Conservation (phyloP, 805 yeast species). For the Yarrowia sp. region DNA sequence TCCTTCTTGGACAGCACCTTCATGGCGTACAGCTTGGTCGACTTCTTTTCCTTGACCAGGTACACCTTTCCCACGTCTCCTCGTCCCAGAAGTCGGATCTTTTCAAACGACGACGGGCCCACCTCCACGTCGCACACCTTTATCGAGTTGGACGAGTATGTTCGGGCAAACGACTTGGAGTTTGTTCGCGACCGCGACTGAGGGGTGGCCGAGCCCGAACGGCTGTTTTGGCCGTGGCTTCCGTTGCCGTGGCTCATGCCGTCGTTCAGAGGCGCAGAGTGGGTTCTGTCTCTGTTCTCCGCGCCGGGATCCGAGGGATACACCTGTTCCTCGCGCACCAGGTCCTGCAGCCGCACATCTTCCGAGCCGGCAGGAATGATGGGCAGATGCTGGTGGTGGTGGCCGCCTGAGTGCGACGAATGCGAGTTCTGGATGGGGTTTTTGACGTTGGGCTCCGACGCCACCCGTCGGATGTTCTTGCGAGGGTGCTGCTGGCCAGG, state of each 20-base stretch:
- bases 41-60: slow-evolving; percentile 79
- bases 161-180: slow-evolving; percentile 60
- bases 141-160: slow-evolving; percentile 76
- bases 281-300: not conserved
- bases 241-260: not conserved
- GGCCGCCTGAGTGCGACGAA: slow-evolving; percentile 4
- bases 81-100: slow-evolving; percentile 86
- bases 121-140: slow-evolving; percentile 81
- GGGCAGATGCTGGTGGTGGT: slow-evolving; percentile 28
- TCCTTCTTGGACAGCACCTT: slow-evolving; percentile 88
- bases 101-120: slow-evolving; percentile 85
- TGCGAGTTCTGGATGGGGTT: not conserved
- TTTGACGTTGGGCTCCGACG: slow-evolving; percentile 33
- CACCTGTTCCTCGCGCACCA: slow-evolving; percentile 18
- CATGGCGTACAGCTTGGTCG: slow-evolving; percentile 86
- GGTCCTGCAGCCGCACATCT: slow-evolving; percentile 33
- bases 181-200: slow-evolving; percentile 50
- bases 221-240: slow-evolving; percentile 25
- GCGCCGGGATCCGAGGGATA: slow-evolving; percentile 9
- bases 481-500: slow-evolving; percentile 18
- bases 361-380: slow-evolving; percentile 28
- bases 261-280: slow-evolving; percentile 14
- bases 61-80: slow-evolving; percentile 99
- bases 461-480: slow-evolving; percentile 28
- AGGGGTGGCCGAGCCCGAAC: slow-evolving; percentile 39